Evolutionary conservation across 805 yeast genomes (phyloP).

Genomic region (Kazachstania psychrophila): DNA sequence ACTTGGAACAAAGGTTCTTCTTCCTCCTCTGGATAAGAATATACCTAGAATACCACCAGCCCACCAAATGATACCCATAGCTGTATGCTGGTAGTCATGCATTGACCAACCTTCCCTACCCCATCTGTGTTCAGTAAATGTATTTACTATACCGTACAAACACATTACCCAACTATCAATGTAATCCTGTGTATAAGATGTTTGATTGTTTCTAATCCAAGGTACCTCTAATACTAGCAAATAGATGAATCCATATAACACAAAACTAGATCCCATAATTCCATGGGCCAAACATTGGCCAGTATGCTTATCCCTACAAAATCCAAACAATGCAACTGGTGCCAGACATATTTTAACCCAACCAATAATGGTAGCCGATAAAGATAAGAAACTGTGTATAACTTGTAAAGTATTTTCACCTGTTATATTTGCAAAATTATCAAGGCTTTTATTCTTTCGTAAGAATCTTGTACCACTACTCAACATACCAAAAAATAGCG

Average conservation of each 20-base stretch:
- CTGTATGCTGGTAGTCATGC: conserved; percentile 91
- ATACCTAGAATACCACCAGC: conserved; percentile 84
- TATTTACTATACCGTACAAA: conserved; percentile 85
- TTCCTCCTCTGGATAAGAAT: conserved; percentile 57
- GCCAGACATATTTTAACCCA: conserved; percentile 78
- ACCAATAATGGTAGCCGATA: conserved; percentile 45
- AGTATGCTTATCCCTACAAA: conserved; percentile 72
- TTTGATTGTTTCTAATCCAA: conserved; percentile 51
- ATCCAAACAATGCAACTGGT: conserved; percentile 76
- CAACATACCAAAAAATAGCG: conserved; percentile 46
- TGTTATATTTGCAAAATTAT: conserved; percentile 31
- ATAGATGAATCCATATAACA: conserved; percentile 68
- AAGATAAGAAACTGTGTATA: conserved; percentile 39
- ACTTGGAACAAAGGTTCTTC: conserved; percentile 72
- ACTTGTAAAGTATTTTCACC: conserved; percentile 30
- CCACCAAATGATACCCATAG: conserved; percentile 97
- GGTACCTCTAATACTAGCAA: conserved; percentile 60
- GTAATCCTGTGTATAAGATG: conserved; percentile 65
- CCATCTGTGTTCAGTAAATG: conserved; percentile 96
- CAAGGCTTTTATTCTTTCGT: conserved; percentile 28
- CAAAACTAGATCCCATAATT: conserved; percentile 87
- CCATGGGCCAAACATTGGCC: conserved; percentile 98
- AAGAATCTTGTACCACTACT: conserved; percentile 42
- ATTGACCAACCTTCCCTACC: conserved; percentile 80
- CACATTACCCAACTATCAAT: conserved; percentile 76